phyloP scores from a whole-genome alignment of 2,329 filamentous ascomycete genomes.

The Rhytidhysteron rufulum region DNA sequence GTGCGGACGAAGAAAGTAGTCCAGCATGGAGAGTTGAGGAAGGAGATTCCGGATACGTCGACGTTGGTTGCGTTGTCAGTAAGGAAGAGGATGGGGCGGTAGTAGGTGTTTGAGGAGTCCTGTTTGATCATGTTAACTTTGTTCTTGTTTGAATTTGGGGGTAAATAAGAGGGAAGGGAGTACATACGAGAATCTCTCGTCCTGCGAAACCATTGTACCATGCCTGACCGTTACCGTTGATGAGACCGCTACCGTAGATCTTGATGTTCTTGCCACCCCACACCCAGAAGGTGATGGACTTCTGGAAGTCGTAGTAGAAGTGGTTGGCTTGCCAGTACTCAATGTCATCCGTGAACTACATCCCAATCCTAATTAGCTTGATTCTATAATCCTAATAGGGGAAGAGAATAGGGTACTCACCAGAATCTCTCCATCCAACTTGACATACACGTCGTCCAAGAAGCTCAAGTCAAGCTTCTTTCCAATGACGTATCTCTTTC shows the following conservation, averaged over 20 bases:
- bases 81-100: conserved; percentile 58
- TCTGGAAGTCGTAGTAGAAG: conserved; percentile 50
- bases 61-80: conserved; percentile 62
- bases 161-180: too few relatives aligned
- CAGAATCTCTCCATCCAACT: conserved; percentile 54
- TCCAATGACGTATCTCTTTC: conserved; percentile 55
- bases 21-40: conserved; percentile 63
- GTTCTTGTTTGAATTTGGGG: too few relatives aligned
- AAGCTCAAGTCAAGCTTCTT: conserved; percentile 58
- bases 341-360: conserved; percentile 48
- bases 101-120: conserved; percentile 53
- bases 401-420: too few relatives aligned
- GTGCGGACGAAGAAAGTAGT: conserved; percentile 60
- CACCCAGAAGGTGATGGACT: conserved; percentile 60
- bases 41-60: too few relatives aligned
- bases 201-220: conserved; percentile 47
- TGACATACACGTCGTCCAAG: conserved; percentile 55
- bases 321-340: conserved; percentile 49
- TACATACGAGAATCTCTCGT: conserved; percentile 47
- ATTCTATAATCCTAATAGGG: conserved; percentile 3
- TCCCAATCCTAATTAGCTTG: too few relatives aligned
- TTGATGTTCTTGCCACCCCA: conserved; percentile 60
- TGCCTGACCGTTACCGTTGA: conserved; percentile 54
- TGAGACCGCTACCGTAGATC: conserved; percentile 54
- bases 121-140: too few relatives aligned